phyloP scores from a whole-genome alignment of 1,284 basidiomycete species.

The Leccinum ambiguum region DNA sequence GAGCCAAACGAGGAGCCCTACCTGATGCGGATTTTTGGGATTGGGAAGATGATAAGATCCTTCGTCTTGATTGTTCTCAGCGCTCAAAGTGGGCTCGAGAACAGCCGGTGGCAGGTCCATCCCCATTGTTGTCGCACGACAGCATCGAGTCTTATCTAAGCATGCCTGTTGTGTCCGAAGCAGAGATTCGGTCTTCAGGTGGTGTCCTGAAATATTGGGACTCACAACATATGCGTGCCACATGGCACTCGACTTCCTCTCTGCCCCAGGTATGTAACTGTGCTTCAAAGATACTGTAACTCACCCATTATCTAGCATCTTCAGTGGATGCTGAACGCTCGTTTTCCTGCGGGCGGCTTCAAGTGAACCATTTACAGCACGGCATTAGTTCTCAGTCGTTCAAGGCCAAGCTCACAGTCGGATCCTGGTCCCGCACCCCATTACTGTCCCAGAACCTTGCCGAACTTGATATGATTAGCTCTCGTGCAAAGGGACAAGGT shows the following conservation, averaged over 20 bases:
- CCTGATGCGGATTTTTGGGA: too few relatives aligned
- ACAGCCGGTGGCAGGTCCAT: background rate
- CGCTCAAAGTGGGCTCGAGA: background rate
- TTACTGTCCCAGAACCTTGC: background rate
- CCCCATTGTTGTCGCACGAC: background rate
- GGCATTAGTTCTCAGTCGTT: background rate
- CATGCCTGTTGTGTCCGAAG: background rate
- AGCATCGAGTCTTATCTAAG: background rate
- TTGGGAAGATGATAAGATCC: too few relatives aligned
- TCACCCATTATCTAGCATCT: background rate
- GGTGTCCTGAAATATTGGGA: background rate
- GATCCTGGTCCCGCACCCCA: constrained; percentile 1
- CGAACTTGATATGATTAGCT: background rate
- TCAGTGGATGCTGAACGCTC: background rate
- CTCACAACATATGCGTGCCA: background rate
- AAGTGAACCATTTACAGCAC: background rate
- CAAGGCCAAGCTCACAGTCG: background rate
- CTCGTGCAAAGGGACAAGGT: background rate
- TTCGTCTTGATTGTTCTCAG: too few relatives aligned
- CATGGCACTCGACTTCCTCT: background rate
- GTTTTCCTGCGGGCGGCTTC: background rate
- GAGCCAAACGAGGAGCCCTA: too few relatives aligned
- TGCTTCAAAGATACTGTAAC: background rate
- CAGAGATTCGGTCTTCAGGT: background rate
- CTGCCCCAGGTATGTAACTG: background rate